Conservation (phyloP, 352 stramenopile species). For the Globisporangium paroecandrum region DNA sequence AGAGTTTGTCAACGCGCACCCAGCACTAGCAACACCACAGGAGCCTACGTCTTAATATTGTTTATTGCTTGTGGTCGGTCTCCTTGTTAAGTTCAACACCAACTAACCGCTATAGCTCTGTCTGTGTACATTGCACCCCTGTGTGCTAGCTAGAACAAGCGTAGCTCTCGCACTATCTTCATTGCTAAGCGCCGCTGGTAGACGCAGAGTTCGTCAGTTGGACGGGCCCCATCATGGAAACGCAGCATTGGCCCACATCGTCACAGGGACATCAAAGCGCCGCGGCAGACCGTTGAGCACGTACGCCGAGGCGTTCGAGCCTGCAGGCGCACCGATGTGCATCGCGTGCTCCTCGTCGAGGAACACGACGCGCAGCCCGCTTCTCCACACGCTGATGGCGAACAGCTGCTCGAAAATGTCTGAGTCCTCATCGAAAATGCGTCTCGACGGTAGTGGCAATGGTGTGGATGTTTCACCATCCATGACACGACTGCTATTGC, state of each 20-base stretch:
- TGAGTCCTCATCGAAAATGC: constrained; percentile 23
- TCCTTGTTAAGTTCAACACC: neutral
- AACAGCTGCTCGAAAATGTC: constrained; percentile 40
- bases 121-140: neutral
- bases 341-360: constrained; percentile 13
- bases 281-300: constrained; percentile 39
- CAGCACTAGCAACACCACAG: neutral
- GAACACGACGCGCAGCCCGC: constrained; percentile 29
- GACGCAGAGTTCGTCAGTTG: neutral
- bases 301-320: constrained; percentile 38
- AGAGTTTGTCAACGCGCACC: constrained; percentile 27
- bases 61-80: neutral
- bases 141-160: neutral
- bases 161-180: neutral
- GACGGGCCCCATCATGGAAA: neutral
- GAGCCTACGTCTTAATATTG: neutral
- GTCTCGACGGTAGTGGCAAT: neutral
- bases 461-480: neutral
- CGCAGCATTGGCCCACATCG: neutral
- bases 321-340: constrained; percentile 27
- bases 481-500: neutral
- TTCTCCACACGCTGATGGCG: constrained; percentile 27
- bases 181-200: neutral
- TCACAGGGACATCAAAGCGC: constrained; percentile 22
- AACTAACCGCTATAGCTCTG: neutral